These are phyloP conservation scores for Pinguiococcus pyrenoidosus DNA, from an alignment of 108 stramenopile genomes.

Conservation along the genomic window DNA sequence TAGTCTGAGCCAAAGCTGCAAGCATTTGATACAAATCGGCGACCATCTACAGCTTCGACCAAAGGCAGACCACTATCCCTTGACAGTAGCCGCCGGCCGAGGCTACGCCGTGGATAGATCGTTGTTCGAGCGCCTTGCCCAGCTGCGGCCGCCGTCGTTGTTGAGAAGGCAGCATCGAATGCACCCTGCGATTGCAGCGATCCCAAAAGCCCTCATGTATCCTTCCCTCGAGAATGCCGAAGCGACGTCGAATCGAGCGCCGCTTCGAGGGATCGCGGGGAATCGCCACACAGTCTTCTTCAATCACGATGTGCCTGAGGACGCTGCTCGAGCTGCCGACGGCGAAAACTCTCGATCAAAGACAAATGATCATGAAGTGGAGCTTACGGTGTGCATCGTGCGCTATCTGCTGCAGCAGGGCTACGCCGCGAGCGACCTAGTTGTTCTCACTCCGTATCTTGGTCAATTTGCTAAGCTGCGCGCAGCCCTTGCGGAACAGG, in stretches of 20 bases:
- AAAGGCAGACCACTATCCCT: conserved; percentile 46
- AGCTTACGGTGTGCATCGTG: conserved; percentile 10
- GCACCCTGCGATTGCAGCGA: conserved; percentile 6
- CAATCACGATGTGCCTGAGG: conserved; percentile 8
- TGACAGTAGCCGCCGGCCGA: conserved; percentile 35
- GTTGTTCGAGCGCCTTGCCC: conserved; percentile 33
- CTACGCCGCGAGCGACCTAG: conserved; percentile 5
- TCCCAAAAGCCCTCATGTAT: conserved; percentile 15
- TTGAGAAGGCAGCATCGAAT: conserved; percentile 31
- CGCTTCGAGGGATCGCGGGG: conserved; percentile 4
- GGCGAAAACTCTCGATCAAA: conserved; percentile 14
- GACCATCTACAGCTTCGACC: conserved; percentile 67
- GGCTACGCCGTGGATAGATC: conserved; percentile 28
- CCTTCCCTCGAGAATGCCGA: conserved; percentile 17
- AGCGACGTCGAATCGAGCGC: neutral
- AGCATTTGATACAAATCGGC: conserved; percentile 15
- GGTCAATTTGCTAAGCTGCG: neutral
- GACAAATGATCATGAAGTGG: conserved; percentile 18
- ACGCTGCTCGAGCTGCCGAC: neutral
- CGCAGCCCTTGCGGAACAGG: no score
- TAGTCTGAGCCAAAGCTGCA: neutral
- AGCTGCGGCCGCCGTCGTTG: conserved; percentile 12
- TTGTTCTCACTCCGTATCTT: conserved; percentile 5
- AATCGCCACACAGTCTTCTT: conserved; percentile 19
- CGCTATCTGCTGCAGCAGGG: conserved; percentile 24